Percentiles rank a stretch among this genome's conserved stretches.
Evolutionary conservation across 2,329 filamentous ascomycete genomes (phyloP).

Genomic region (Mycosphaerelloides madeirae): DNA sequence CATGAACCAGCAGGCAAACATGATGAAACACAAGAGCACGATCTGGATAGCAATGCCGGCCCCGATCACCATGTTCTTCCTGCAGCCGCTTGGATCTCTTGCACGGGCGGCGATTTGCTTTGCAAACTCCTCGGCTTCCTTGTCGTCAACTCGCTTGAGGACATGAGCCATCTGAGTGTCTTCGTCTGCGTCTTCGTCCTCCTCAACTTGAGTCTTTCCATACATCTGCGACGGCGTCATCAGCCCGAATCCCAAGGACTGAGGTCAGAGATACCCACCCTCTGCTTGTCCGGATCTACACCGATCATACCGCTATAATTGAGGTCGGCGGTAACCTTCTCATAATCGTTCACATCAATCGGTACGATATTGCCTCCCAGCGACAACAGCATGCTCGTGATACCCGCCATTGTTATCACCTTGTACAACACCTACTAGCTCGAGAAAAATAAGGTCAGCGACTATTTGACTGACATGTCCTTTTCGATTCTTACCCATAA

Average conservation of each 20-base stretch:
- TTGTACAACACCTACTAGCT: too few relatives aligned
- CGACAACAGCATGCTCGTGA: conserved; percentile 4
- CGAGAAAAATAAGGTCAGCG: too few relatives aligned
- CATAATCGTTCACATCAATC: conserved; percentile 1
- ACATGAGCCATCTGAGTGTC: background rate
- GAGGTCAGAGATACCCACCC: too few relatives aligned
- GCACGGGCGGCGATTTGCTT: conserved; percentile 1
- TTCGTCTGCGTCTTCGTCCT: background rate
- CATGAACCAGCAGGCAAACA: conserved; percentile 7
- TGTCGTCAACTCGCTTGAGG: too few relatives aligned
- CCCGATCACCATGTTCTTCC: background rate
- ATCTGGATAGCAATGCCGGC: background rate
- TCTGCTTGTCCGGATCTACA: too few relatives aligned
- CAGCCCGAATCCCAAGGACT: too few relatives aligned
- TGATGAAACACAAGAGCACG: background rate
- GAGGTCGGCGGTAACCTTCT: background rate
- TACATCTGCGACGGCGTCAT: background rate
- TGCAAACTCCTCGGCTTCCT: background rate
- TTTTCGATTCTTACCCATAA: too few relatives aligned
- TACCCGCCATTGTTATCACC: conserved; percentile 5
- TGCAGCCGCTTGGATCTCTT: background rate
- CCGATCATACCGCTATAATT: conserved; percentile 3
- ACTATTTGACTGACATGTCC: too few relatives aligned
- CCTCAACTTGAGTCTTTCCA: background rate
- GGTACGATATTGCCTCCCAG: conserved; percentile 6